Conservation (phyloP, 2,329 filamentous ascomycete genomes). For the Fusarium subtropicale region DNA sequence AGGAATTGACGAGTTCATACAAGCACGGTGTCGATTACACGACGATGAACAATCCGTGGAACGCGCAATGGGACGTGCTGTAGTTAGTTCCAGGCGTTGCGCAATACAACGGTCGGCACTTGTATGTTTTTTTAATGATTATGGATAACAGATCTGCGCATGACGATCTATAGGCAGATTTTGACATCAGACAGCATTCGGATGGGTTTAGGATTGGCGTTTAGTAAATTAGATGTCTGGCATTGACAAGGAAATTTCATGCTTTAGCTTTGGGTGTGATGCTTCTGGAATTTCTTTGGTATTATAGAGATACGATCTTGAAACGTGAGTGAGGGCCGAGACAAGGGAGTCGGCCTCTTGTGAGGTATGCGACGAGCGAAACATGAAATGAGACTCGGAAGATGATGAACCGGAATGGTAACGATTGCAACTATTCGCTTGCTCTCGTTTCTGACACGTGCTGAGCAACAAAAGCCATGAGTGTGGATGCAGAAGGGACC, state of each 20-base stretch:
- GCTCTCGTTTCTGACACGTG: constrained; percentile 16
- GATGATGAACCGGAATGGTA: constrained; percentile 23
- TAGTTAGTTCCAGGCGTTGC: constrained; percentile 20
- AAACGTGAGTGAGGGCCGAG: constrained; percentile 18
- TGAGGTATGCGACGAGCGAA: constrained; percentile 21
- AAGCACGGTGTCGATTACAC: constrained; percentile 69
- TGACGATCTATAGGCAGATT: constrained; percentile 16
- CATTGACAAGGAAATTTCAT: constrained; percentile 28
- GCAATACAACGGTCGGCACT: constrained; percentile 9
- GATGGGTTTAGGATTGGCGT: constrained; percentile 12
- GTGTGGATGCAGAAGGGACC: constrained; percentile 8
- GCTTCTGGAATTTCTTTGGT: not conserved
- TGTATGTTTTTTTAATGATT: constrained; percentile 20
- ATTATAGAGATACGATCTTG: constrained; percentile 2
- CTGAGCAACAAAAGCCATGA: constrained; percentile 6
- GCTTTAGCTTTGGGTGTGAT: not conserved
- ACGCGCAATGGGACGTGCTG: constrained; percentile 55
- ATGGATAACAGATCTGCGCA: constrained; percentile 21
- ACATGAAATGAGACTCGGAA: constrained; percentile 37
- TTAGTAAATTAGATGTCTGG: constrained; percentile 28
- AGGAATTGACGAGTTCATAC: constrained; percentile 74
- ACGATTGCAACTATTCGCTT: constrained; percentile 16
- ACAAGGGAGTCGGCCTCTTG: not conserved
- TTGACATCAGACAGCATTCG: constrained; percentile 15
- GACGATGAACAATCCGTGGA: constrained; percentile 65